Conservation (phyloP, 108 stramenopile genomes). For the Parietichytrium sp. region DNA sequence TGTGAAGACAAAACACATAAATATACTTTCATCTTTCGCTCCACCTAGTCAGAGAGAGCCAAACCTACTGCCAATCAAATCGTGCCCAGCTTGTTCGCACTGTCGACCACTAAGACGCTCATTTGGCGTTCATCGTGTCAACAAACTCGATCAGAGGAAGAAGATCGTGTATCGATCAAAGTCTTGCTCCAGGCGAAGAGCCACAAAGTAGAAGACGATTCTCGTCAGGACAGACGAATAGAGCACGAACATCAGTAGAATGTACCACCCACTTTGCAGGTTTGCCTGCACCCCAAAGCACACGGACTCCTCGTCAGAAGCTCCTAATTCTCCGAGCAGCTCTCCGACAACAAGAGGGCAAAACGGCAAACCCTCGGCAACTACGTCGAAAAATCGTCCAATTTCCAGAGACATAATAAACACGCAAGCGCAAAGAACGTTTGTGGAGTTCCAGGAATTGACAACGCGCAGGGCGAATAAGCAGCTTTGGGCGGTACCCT, state of each 20-base stretch:
- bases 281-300: not conserved
- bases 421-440: constrained; percentile 20
- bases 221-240: not conserved
- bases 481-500: not conserved
- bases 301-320: not conserved
- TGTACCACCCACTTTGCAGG: constrained; percentile 8
- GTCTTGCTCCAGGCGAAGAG: not conserved
- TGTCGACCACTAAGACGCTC: too few relatives aligned
- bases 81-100: too few relatives aligned
- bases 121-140: too few relatives aligned
- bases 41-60: too few relatives aligned
- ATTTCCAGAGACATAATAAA: constrained; percentile 6
- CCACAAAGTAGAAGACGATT: not conserved
- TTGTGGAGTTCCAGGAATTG: constrained; percentile 31
- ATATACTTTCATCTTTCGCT: too few relatives aligned
- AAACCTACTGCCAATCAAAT: too few relatives aligned
- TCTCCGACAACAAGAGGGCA: not conserved
- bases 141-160: not conserved
- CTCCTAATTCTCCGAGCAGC: not conserved
- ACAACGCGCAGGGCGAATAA: not conserved
- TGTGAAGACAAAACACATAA: too few relatives aligned
- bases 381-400: constrained; percentile 6
- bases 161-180: constrained; percentile 17
- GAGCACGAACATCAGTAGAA: not conserved
- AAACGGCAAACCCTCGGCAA: not conserved